phyloP scores from a whole-genome alignment of 495 filamentous ascomycete genomes.

The Lepraria neglecta region DNA sequence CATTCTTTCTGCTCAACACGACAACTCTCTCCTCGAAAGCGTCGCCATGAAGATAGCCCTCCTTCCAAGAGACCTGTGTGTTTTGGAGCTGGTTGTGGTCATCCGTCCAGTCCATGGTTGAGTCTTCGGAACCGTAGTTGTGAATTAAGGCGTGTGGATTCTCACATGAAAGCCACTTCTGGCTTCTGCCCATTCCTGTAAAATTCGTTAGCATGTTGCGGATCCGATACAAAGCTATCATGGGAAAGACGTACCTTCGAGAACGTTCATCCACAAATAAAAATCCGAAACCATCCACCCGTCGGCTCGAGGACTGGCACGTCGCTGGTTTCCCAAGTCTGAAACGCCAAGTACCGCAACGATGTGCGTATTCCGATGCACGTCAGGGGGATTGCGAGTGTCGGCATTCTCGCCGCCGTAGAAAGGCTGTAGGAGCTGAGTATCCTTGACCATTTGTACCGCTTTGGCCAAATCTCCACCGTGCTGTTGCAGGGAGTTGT shows the following conservation, averaged over 20 bases:
- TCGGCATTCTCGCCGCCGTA: neutral
- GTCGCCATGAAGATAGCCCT: neutral
- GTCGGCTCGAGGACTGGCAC: constrained; percentile 1
- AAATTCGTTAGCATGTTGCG: neutral
- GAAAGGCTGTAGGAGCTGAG: neutral
- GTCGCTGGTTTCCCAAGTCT: neutral
- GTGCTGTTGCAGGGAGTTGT: neutral
- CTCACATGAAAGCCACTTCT: neutral
- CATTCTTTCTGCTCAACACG: constrained; percentile 1
- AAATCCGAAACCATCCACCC: constrained; percentile 2
- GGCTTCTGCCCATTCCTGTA: neutral
- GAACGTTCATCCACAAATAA: neutral
- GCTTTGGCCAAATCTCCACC: neutral
- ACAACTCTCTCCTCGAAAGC: neutral
- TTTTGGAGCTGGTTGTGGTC: neutral
- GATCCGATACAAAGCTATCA: neutral
- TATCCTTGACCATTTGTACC: neutral
- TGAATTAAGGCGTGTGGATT: neutral
- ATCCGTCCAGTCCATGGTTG: neutral
- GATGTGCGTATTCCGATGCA: neutral
- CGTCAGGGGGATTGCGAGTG: neutral
- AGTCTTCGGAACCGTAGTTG: neutral
- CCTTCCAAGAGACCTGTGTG: neutral
- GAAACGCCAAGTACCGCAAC: neutral
- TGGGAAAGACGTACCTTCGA: neutral